Conservation (phyloP, 164 flowering plant genomes). For the Chimonanthus salicifolius region DNA sequence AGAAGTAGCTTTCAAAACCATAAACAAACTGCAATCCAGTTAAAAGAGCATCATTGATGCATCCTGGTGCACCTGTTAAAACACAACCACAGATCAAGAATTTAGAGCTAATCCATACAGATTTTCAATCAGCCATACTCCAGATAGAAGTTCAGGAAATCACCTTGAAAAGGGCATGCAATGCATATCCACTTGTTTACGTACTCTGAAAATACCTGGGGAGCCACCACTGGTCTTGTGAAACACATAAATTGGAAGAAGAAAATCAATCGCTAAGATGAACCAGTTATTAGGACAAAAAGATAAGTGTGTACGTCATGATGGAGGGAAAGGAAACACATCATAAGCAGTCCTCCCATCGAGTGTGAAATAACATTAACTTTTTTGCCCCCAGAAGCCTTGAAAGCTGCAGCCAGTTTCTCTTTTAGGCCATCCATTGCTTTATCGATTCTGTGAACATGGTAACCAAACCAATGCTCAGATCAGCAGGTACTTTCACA, state of each 20-base stretch:
- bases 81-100: conserved; percentile 13
- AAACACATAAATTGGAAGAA: neutral
- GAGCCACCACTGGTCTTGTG: conserved; percentile 3
- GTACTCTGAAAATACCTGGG: conserved; percentile 67
- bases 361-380: conserved; percentile 85
- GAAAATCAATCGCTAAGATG: neutral
- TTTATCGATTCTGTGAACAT: conserved; percentile 52
- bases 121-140: neutral
- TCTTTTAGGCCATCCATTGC: conserved; percentile 56
- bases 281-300: neutral
- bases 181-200: conserved; percentile 90
- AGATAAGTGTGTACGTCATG: conserved; percentile 44
- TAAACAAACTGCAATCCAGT: conserved; percentile 87
- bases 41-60: conserved; percentile 76
- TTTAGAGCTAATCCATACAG: neutral
- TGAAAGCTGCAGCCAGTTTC: conserved; percentile 63
- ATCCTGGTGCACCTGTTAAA: conserved; percentile 94
- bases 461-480: conserved; percentile 12
- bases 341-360: conserved; percentile 87
- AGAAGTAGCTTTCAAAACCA: conserved; percentile 75
- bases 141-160: neutral
- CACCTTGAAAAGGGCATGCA: conserved; percentile 95
- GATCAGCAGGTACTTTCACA: conserved; percentile 6
- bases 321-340: conserved; percentile 72
- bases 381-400: conserved; percentile 88